Evolutionary conservation across 306 rosid genomes (phyloP), one percentile per base, ranked within the genome.

Genomic region (Cercis canadensis): DNA sequence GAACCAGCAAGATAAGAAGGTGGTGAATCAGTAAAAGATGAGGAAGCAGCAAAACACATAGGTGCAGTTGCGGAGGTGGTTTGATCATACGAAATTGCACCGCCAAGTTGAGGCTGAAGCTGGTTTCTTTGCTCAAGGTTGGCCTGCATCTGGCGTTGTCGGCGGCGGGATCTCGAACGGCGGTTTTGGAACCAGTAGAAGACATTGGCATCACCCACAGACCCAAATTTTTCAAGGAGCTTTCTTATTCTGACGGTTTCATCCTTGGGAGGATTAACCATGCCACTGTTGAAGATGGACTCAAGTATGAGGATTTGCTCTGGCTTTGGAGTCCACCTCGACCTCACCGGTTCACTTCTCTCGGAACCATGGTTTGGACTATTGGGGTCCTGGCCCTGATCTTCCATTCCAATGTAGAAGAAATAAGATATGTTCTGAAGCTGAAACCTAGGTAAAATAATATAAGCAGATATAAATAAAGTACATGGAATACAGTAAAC

Each of bases 101-200:
- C 83, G 16, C 51, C 70, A 13, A 33, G 59, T 17, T 43, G 54
- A 40, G 40, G 19, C 1, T 11, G 51, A 21, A 16, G 75, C 34
- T 78, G 79, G 3, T 72, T 76, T 50, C 68, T 70, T 29, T 82
- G 93, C 14, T 85, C 90, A 5, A 82, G 87, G 41, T 47, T 60
- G 0, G 93, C 95, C 31, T 83, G 89, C 65, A 88, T 34, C 91
- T 91, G 99, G 9, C 99, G 89, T 52, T 91, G 99, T 37, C 99
- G 94, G 76, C 99, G 96, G 62, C 97, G 93, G 11, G 98, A 89
- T 77, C 98, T 73, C 1, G 98, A 94, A 1, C 98, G 89, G 2
- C 99, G 91, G 81, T 94, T 94, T 65, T 94, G 99, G 69, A 94
- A 94, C 99, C 97, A 94, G 86, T 94, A 94, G 70, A 94, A 94